Evolutionary conservation across 768 basidiomycete species (phyloP).

Genomic region (Tulasnella sp.): DNA sequence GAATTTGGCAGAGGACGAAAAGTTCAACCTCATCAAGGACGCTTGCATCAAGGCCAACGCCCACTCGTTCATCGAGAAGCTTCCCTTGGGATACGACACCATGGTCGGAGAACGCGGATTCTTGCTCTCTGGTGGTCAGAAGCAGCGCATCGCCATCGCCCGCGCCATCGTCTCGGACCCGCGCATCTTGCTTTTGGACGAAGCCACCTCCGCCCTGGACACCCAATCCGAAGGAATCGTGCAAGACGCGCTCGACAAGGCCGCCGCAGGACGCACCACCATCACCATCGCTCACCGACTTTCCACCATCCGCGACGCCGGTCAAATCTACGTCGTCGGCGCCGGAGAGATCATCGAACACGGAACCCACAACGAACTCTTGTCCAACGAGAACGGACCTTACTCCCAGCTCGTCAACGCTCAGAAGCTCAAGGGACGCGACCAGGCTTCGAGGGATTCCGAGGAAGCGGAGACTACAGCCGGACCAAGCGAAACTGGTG

Average conservation of each 20-base stretch:
- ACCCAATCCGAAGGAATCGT: constrained; percentile 81
- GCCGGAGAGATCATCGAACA: constrained; percentile 42
- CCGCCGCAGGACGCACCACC: constrained; percentile 43
- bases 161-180: constrained; percentile 40
- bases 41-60: constrained; percentile 47
- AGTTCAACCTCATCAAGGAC: constrained; percentile 41
- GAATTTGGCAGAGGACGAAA: constrained; percentile 43
- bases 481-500: constrained; percentile 24
- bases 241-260: constrained; percentile 76
- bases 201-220: constrained; percentile 82
- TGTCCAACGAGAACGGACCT: constrained; percentile 32
- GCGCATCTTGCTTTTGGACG: constrained; percentile 77
- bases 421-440: constrained; percentile 35
- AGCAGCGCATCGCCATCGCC: constrained; percentile 48
- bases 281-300: constrained; percentile 42
- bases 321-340: constrained; percentile 43
- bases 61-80: constrained; percentile 43
- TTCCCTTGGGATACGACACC: constrained; percentile 46
- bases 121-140: constrained; percentile 44
- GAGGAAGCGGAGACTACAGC: constrained; percentile 26
- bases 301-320: constrained; percentile 41
- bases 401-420: constrained; percentile 36
- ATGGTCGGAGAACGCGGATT: constrained; percentile 44
- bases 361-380: constrained; percentile 39
- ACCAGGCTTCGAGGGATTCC: constrained; percentile 34